phyloP scores from a whole-genome alignment of 2,329 filamentous ascomycete species.

The Penicillium sp. region DNA sequence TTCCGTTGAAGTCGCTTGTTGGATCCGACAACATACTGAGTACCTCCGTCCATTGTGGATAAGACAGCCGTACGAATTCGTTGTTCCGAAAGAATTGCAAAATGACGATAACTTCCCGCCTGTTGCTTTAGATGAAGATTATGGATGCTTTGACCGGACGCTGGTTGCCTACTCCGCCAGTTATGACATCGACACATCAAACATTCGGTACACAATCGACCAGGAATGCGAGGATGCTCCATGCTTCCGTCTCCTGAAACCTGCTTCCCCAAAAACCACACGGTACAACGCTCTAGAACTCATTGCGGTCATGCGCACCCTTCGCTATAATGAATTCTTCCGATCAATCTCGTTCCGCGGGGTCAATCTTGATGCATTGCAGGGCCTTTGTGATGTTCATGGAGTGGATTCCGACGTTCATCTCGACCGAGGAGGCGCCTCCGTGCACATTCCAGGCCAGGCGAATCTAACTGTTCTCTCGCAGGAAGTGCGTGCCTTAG shows the following conservation, averaged over 20 bases:
- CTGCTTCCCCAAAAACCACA: constrained; percentile 40
- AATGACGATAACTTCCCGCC: constrained; percentile 43
- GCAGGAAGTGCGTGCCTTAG: constrained; percentile 60
- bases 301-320: constrained; percentile 59
- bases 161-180: constrained; percentile 61
- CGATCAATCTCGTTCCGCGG: constrained; percentile 58
- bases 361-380: constrained; percentile 56
- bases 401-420: constrained; percentile 56
- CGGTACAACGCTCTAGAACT: constrained; percentile 56
- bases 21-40: constrained; percentile 53
- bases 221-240: constrained; percentile 58
- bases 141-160: constrained; percentile 57
- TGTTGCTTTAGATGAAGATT: constrained; percentile 48
- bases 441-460: constrained; percentile 47
- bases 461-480: constrained; percentile 52
- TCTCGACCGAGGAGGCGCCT: constrained; percentile 51
- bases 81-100: constrained; percentile 50
- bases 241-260: constrained; percentile 55
- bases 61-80: constrained; percentile 54
- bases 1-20: constrained; percentile 56
- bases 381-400: constrained; percentile 51
- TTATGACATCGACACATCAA: constrained; percentile 58
- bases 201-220: constrained; percentile 56
- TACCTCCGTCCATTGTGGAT: constrained; percentile 59
- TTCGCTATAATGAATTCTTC: constrained; percentile 64